Percentiles rank a stretch among this genome's conserved stretches.
Conservation (phyloP, 2,329 filamentous ascomycete species). For the Sclerotinia subarctica region DNA sequence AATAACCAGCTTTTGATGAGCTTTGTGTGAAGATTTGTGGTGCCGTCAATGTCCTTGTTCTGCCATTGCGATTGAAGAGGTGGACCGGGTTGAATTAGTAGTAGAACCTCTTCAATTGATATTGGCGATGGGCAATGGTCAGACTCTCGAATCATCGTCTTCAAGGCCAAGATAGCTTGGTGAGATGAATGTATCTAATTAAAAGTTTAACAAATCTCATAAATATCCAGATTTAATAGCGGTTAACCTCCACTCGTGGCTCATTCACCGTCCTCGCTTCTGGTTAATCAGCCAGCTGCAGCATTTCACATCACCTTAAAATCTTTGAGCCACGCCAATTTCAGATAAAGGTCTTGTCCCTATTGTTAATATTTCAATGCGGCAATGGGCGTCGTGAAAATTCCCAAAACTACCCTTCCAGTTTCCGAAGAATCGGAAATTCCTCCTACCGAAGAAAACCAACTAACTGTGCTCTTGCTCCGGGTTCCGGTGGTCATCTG, state of each 20-base stretch:
- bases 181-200: background rate
- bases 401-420: background rate
- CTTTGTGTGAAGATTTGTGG: background rate
- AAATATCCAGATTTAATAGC: too few relatives aligned
- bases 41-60: background rate
- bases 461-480: slow-evolving; percentile 42
- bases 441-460: background rate
- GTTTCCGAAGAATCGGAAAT: background rate
- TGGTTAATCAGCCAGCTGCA: slow-evolving; percentile 2
- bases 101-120: background rate
- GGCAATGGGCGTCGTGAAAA: background rate
- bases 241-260: background rate
- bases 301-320: background rate
- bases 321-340: background rate
- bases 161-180: background rate
- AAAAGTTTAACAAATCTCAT: background rate
- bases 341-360: background rate
- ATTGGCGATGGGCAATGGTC: background rate
- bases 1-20: background rate
- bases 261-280: background rate
- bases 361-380: background rate
- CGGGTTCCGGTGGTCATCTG: slow-evolving; percentile 51
- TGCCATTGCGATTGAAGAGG: too few relatives aligned
- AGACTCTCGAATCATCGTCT: background rate
- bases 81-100: background rate